Evolutionary conservation across 192 early-diverging fungal species (phyloP), one percentile per base, ranked within the genome.

Genomic region (Jimgerdemannia lactiflua): DNA sequence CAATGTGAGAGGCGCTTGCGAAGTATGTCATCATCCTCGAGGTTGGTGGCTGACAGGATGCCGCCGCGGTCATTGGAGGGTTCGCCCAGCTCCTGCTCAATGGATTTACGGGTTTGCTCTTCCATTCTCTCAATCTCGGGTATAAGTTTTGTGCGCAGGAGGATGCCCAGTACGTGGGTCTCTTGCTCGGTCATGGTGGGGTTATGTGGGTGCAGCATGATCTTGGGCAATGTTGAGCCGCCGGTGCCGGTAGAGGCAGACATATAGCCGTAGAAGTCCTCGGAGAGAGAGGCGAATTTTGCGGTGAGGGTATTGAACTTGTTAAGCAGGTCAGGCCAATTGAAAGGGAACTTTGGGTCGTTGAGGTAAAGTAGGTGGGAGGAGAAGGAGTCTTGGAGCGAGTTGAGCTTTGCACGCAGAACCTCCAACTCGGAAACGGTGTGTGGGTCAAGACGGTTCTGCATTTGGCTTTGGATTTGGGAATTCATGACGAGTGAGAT

Each of bases 251-350:
- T 67, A 65, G 78, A 70, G 14, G 19, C 14, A 19, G 19, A 19
- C n/a, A 73, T 76, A 29, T 76, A 76, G 18, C 65, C 19, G 29
- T 82, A 77, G 72, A 82, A 82, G 42, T 82, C 81, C 43, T 82
- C 81, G 6, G 81, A 82, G 11, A 82, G 40, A 0, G 81, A 77
- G 4, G 81, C 71, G 43, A 82, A 82, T 41, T 82, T 82, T 42
- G 81, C 81, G 14, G 81, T 82, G 67, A 82, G 43, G 77, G 78
- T 82, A 67, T 82, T 82, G 75, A 82, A 82, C 64, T 82, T 82
- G 70, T 82, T 82, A 39, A 82, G 72, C 40, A 82, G 77, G 72
- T 82, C 81, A 10, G 81, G 81, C 81, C 81, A 82, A 6, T 71
- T 79, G 44, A 82, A 82, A 4, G 74, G 77, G 43, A 75, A 82